These are phyloP conservation scores for Aphanomyces euteiches DNA, from an alignment of 352 stramenopile species.

Conservation along the genomic window DNA sequence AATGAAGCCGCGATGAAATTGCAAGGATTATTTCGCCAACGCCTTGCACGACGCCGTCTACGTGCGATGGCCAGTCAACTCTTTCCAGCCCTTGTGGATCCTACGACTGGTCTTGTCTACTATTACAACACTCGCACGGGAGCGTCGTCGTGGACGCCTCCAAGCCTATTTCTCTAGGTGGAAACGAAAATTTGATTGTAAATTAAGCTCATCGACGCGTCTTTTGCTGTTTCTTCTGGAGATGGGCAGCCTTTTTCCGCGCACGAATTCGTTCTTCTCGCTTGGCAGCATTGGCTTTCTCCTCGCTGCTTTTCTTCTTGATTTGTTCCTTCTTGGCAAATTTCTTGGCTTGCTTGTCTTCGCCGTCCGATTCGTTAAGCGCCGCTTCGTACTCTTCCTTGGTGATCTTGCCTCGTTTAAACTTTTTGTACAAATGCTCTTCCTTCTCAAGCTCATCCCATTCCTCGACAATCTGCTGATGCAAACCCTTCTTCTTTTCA, in stretches of 20 bases:
- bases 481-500: slow-evolving; percentile 95
- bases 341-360: slow-evolving; percentile 30
- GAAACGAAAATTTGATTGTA: not conserved
- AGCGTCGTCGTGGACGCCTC: slow-evolving; percentile 49
- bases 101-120: slow-evolving; percentile 44
- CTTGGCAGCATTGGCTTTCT: slow-evolving; percentile 73
- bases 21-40: slow-evolving; percentile 53
- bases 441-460: slow-evolving; percentile 99
- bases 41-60: slow-evolving; percentile 45
- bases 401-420: slow-evolving; percentile 97
- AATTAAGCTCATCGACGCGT: not conserved
- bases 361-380: slow-evolving; percentile 39
- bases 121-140: slow-evolving; percentile 59
- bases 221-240: slow-evolving; percentile 58
- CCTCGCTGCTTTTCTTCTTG: slow-evolving; percentile 60
- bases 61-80: slow-evolving; percentile 40
- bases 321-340: slow-evolving; percentile 57
- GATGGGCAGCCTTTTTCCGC: slow-evolving; percentile 72
- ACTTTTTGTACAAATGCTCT: slow-evolving; percentile 94
- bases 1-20: slow-evolving; percentile 36
- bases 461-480: slow-evolving; percentile 97
- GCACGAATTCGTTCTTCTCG: slow-evolving; percentile 77
- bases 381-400: slow-evolving; percentile 90
- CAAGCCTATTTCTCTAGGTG: slow-evolving; percentile 36
- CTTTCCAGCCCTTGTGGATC: slow-evolving; percentile 49